Percentiles rank a stretch among this genome's conserved stretches.
These are phyloP conservation scores for Setaria viridis DNA, from an alignment of 202 grass and related monocot species.

Conservation along the genomic window DNA sequence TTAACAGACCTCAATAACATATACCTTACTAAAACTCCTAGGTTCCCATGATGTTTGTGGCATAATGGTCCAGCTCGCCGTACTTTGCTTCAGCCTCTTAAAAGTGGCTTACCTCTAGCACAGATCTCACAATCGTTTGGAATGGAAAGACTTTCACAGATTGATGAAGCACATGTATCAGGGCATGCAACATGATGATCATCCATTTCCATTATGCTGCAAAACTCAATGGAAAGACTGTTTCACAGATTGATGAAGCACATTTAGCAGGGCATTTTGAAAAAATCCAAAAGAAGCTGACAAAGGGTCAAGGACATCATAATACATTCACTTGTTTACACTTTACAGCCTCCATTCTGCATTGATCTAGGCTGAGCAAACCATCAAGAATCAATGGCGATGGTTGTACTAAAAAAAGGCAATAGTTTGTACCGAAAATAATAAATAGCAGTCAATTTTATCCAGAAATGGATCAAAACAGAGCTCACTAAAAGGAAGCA, in stretches of 20 bases:
- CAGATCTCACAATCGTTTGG: background rate
- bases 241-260: background rate
- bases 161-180: background rate
- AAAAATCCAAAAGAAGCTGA: background rate
- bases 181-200: background rate
- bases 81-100: conserved; percentile 33
- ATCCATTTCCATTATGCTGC: conserved; percentile 13
- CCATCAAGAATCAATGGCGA: background rate
- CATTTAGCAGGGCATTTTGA: background rate
- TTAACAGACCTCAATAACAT: background rate
- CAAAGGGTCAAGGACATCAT: background rate
- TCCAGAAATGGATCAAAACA: conserved; percentile 23
- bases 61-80: conserved; percentile 26
- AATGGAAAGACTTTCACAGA: conserved; percentile 3
- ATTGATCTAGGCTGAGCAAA: background rate
- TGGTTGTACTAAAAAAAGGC: background rate
- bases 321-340: background rate
- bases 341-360: background rate
- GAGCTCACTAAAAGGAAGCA: background rate
- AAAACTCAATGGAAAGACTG: conserved; percentile 7
- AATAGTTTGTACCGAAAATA: background rate
- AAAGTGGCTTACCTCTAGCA: conserved; percentile 24
- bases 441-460: background rate
- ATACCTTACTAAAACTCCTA: background rate
- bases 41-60: background rate